Conservation (phyloP, 306 rosid species). For the Prunus kanzakura region DNA sequence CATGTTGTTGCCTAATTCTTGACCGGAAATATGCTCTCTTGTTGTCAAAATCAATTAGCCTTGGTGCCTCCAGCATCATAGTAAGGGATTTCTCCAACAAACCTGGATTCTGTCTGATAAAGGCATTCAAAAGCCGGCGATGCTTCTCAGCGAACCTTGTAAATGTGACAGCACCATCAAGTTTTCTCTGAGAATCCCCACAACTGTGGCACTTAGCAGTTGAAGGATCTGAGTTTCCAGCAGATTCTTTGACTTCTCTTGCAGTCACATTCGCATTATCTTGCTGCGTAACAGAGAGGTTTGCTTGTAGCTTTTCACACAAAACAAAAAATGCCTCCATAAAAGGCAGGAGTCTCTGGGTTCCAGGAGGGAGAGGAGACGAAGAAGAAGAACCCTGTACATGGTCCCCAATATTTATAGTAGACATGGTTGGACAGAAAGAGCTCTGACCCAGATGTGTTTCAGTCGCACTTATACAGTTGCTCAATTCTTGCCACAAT, state of each 20-base stretch:
- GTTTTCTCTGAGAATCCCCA: constrained; percentile 63
- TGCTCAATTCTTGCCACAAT: constrained; percentile 93
- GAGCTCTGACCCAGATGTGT: constrained; percentile 77
- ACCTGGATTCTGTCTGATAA: constrained; percentile 92
- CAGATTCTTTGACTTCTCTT: constrained; percentile 89
- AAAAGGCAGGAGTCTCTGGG: constrained; percentile 91
- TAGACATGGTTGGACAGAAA: constrained; percentile 46
- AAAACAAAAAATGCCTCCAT: constrained; percentile 97
- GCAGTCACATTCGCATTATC: constrained; percentile 73
- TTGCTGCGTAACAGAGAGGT: constrained; percentile 56
- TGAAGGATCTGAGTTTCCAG: constrained; percentile 56
- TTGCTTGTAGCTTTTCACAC: constrained; percentile 90
- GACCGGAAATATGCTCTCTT: constrained; percentile 94
- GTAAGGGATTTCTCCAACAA: constrained; percentile 94
- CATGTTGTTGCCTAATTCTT: constrained; percentile 94
- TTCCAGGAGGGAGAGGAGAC: constrained; percentile 96
- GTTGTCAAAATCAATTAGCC: constrained; percentile 95
- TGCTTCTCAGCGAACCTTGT: constrained; percentile 96
- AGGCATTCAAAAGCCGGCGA: constrained; percentile 92
- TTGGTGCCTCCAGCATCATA: constrained; percentile 94
- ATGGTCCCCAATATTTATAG: constrained; percentile 63
- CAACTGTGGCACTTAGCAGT: constrained; percentile 27
- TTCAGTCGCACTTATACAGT: constrained; percentile 92
- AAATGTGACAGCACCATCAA: constrained; percentile 75
- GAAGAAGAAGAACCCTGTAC: constrained; percentile 79